A percentile compares a stretch with the other conserved stretches of the same genome.
Evolutionary conservation across 2,329 filamentous ascomycete species (phyloP).

Genomic region (Pyricularia grisea): DNA sequence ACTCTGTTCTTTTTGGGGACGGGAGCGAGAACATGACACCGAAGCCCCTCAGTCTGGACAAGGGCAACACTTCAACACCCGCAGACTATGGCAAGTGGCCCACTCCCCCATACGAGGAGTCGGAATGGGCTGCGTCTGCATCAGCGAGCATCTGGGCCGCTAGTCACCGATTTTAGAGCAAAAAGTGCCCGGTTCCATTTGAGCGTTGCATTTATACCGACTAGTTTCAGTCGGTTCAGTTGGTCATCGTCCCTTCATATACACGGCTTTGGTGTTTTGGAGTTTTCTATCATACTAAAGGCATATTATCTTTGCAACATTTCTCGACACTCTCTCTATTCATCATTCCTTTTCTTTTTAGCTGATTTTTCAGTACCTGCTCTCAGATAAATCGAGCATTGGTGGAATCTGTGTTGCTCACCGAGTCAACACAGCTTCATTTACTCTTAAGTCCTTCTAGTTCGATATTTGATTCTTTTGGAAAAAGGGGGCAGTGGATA

Average conservation of each 20-base stretch:
- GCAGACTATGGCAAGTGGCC: constrained; percentile 66
- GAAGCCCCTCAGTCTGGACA: constrained; percentile 61
- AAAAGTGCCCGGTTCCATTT: constrained; percentile 6
- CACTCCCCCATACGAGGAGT: constrained; percentile 89
- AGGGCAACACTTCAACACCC: constrained; percentile 28
- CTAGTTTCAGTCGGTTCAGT: not conserved
- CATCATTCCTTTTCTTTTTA: constrained; percentile 7
- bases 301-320: constrained; percentile 5
- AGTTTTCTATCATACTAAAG: constrained; percentile 2
- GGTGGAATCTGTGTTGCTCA: not conserved
- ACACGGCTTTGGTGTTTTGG: not conserved
- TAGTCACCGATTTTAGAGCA: constrained; percentile 48
- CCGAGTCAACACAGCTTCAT: not conserved
- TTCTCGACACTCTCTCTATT: constrained; percentile 5
- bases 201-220: constrained; percentile 7
- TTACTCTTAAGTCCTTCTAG: not conserved
- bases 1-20: constrained; percentile 59
- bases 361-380: not conserved
- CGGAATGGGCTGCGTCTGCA: constrained; percentile 80
- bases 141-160: constrained; percentile 74
- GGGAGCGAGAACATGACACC: constrained; percentile 52
- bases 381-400: not conserved
- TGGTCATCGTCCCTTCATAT: not conserved
- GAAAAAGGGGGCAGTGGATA: not conserved
- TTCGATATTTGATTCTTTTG: not conserved